These are phyloP conservation scores for Clavariopsis aquatica DNA, from an alignment of 495 filamentous ascomycete species.

Conservation along the genomic window DNA sequence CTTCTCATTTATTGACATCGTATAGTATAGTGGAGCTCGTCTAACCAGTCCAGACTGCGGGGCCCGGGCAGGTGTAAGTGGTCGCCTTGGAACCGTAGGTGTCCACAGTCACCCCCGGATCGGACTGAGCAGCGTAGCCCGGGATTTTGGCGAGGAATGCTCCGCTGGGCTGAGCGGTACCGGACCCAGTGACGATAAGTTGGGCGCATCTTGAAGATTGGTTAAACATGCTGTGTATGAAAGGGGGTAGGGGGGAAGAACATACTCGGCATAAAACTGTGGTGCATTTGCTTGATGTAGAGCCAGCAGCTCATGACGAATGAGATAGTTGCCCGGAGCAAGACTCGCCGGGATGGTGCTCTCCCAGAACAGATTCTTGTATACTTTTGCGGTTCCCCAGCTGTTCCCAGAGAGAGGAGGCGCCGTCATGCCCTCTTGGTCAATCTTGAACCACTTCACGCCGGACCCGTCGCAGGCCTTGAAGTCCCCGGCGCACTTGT, in stretches of 20 bases:
- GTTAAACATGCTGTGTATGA: not conserved
- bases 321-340: conserved; percentile 59
- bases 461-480: conserved; percentile 29
- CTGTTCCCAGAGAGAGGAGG: conserved; percentile 51
- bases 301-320: conserved; percentile 61
- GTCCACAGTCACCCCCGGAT: conserved; percentile 56
- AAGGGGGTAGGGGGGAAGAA: not conserved
- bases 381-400: conserved; percentile 55
- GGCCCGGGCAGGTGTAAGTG: conserved; percentile 55
- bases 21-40: not conserved
- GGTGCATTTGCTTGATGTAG: conserved; percentile 62
- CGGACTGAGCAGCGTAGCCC: conserved; percentile 52
- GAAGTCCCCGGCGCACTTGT: conserved; percentile 35
- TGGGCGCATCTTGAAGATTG: conserved; percentile 49
- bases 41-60: conserved; percentile 53
- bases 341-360: conserved; percentile 54
- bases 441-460: conserved; percentile 51
- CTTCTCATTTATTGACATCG: too few relatives aligned
- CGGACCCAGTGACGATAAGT: conserved; percentile 55
- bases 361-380: conserved; percentile 54
- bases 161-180: conserved; percentile 49
- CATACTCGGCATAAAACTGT: conserved; percentile 59
- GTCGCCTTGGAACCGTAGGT: conserved; percentile 51
- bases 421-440: conserved; percentile 53
- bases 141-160: conserved; percentile 53